These are phyloP conservation scores for Diutina scorzettiae DNA, from an alignment of 1,139 yeast genomes.

Conservation along the genomic window DNA sequence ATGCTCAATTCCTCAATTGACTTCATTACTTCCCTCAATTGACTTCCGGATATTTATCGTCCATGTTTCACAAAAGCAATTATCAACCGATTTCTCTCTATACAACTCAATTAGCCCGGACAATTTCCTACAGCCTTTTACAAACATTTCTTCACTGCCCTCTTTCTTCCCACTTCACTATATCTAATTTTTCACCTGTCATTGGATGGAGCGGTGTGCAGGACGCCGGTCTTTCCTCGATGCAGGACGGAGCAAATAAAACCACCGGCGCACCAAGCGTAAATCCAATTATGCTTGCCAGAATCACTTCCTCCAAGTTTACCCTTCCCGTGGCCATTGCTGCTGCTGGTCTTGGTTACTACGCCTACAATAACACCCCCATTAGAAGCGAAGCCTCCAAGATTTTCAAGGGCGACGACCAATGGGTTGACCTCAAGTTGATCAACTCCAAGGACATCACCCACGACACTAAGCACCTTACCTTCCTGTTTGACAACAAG, in stretches of 20 bases:
- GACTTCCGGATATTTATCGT: no score
- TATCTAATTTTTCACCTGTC: no score
- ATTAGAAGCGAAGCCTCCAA: slow-evolving; percentile 41
- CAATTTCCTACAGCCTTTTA: no score
- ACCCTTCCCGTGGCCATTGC: slow-evolving; percentile 1
- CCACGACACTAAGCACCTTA: slow-evolving; percentile 54
- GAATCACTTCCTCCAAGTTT: background rate
- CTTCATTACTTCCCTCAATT: no score
- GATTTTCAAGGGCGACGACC: slow-evolving; percentile 56
- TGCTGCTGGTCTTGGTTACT: slow-evolving; percentile 39
- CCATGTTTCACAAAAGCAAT: no score
- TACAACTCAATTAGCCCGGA: no score
- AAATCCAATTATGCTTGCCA: background rate
- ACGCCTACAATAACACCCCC: slow-evolving; percentile 34
- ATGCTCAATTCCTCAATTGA: no score
- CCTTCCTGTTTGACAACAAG: slow-evolving; percentile 57
- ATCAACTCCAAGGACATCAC: slow-evolving; percentile 44
- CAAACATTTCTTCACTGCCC: no score
- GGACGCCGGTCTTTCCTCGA: no score
- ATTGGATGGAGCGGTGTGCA: no score
- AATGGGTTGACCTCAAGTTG: slow-evolving; percentile 76
- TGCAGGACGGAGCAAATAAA: background rate
- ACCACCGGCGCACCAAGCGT: background rate
- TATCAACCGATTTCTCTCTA: no score
- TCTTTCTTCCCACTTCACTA: no score